These are phyloP conservation scores for Termitomyces sp. DNA, from an alignment of 1,284 basidiomycete species.

Conservation along the genomic window DNA sequence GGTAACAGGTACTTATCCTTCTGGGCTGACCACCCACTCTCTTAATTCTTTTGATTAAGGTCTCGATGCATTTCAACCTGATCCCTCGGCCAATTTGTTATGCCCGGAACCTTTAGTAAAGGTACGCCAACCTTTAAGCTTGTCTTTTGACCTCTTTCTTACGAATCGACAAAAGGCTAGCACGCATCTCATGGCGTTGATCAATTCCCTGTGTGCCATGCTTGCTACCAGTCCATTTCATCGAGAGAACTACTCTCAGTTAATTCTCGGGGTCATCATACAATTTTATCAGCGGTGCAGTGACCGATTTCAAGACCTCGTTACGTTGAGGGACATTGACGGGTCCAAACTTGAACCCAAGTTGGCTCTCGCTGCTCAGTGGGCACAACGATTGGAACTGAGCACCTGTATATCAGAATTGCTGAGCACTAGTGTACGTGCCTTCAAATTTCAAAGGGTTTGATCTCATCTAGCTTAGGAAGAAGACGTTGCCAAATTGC, in stretches of 20 bases:
- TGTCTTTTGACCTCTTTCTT: background rate
- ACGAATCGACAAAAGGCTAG: slow-evolving; percentile 49
- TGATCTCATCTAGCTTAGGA: slow-evolving; percentile 29
- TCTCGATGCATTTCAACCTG: slow-evolving; percentile 81
- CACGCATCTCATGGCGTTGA: slow-evolving; percentile 82
- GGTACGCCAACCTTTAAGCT: slow-evolving; percentile 33
- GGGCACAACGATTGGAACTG: slow-evolving; percentile 83
- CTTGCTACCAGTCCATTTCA: slow-evolving; percentile 94
- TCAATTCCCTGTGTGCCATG: slow-evolving; percentile 93
- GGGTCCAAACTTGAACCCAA: slow-evolving; percentile 38
- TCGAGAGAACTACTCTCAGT: slow-evolving; percentile 87
- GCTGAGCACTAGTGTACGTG: slow-evolving; percentile 38
- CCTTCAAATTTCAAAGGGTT: background rate
- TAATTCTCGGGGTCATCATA: slow-evolving; percentile 93
- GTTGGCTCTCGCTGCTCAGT: slow-evolving; percentile 70
- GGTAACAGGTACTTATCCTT: slow-evolving; percentile 58
- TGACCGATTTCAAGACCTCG: slow-evolving; percentile 77
- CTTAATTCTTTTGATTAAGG: slow-evolving; percentile 36
- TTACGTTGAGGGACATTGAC: slow-evolving; percentile 39
- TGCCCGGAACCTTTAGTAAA: slow-evolving; percentile 76
- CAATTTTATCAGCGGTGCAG: slow-evolving; percentile 96
- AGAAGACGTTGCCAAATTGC: slow-evolving; percentile 35
- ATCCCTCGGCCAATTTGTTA: slow-evolving; percentile 57
- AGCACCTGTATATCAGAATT: slow-evolving; percentile 65
- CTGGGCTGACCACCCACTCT: background rate